Base-by-base conservation (phyloP, 2,329 filamentous ascomycete genomes). In the Botrytis pseudocinerea region DNA sequence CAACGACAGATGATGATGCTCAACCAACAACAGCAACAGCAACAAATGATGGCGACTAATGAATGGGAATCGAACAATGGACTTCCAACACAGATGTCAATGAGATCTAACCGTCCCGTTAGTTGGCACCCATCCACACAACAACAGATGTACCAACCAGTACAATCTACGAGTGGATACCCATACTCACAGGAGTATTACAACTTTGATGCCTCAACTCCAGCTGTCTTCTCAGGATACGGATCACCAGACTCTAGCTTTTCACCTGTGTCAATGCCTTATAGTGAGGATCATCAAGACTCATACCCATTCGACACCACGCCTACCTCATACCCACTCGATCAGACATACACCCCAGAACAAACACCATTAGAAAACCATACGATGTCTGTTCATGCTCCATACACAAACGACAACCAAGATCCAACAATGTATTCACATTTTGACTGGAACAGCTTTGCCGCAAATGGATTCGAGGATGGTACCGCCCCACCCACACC, bases 91-190 rank as follows among this genome's bases (percentile, higher is more conserved):
- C 78, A 78, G 64, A 69, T 76, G 66, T 73, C 76, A 48, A 61
- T 69, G 42, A 74, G 82, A 78, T 82, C 85, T 57, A 82, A 82
- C 70, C 87, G 92, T 60, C 92, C 92, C 9, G 84, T 93, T 63
- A 94, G 92, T 84, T 94, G 92, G 92, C 92, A 94, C 80, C 91
- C 92, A 4, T 87, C 88, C 35, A 88, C 90, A 16, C 85, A 88
- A 73, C 78, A 80, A 73, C 73, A 70, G 72, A 78, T 82, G 73
- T 82, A 79, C 48, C 82, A 82, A 73, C 79, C 79, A 83, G 70
- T 79, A 81, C 77, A 77, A 61, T 73, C 71, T 57, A 48, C 84
- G 83, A 66, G 83, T 83, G 73, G n/a, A 83, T 85, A 42, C 46
- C 69, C 82, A 85, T 73, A 76, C 44, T 59, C 71, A 40, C 69